phyloP scores from a whole-genome alignment of 805 yeast genomes.

The Schwanniomyces sp. region DNA sequence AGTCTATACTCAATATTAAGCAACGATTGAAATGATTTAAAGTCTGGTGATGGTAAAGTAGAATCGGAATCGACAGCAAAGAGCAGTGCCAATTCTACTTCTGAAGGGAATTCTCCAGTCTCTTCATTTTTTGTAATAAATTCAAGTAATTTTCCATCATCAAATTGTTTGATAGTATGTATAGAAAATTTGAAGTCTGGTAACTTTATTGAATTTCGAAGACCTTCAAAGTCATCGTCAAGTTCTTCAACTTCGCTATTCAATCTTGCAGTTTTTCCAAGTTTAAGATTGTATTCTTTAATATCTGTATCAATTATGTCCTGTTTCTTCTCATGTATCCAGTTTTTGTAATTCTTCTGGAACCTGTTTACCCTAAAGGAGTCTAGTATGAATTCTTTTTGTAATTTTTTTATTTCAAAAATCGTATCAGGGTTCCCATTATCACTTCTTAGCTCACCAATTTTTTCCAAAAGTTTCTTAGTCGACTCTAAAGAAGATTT shows the following conservation, averaged over 20 bases:
- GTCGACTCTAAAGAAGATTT: slow-evolving; percentile 13
- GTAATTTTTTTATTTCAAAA: slow-evolving; percentile 7
- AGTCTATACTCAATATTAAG: slow-evolving; percentile 33
- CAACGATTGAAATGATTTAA: slow-evolving; percentile 25
- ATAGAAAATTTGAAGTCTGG: slow-evolving; percentile 29
- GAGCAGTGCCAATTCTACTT: slow-evolving; percentile 16
- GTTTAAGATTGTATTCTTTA: slow-evolving; percentile 26
- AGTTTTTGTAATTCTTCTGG: slow-evolving; percentile 28
- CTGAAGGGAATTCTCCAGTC: slow-evolving; percentile 10
- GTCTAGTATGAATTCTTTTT: slow-evolving; percentile 27
- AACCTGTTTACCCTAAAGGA: slow-evolving; percentile 33
- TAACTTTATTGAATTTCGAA: slow-evolving; percentile 19
- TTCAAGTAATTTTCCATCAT: slow-evolving; percentile 18
- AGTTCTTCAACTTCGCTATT: slow-evolving; percentile 22
- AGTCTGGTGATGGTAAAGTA: slow-evolving; percentile 26
- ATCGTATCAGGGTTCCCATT: slow-evolving; percentile 2
- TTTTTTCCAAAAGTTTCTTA: slow-evolving; percentile 7
- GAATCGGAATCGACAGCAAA: slow-evolving; percentile 27
- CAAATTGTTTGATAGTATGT: slow-evolving; percentile 24
- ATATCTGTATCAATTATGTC: slow-evolving; percentile 23
- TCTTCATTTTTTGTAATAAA: slow-evolving; percentile 10
- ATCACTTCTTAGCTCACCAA: slow-evolving; percentile 3
- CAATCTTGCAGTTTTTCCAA: slow-evolving; percentile 27
- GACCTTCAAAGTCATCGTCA: slow-evolving; percentile 20
- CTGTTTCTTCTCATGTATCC: slow-evolving; percentile 19